Evolutionary conservation across 2,329 filamentous ascomycete species (phyloP), one percentile per base, ranked within the genome.

Genomic region (Oidium heveae): DNA sequence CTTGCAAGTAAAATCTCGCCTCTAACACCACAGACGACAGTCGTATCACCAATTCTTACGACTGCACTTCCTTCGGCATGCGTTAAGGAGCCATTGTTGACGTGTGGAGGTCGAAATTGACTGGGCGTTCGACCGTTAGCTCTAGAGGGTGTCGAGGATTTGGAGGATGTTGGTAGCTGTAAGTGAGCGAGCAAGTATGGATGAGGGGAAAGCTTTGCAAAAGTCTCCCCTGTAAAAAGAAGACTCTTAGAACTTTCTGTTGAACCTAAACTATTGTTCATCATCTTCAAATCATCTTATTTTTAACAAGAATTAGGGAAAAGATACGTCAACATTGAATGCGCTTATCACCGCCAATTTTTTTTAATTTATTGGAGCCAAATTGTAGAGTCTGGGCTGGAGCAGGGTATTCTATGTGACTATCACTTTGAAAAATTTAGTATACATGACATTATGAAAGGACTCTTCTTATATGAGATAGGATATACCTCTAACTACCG

Each of bases 121-220:
- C 75, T 70, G 7, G 84, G 77, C 1, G 73, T 68, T 60, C 91
- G 85, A 58, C 85, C 85, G 67, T 93, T 95, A 64, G 87, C 85
- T 63, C 91, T 84, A 47, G 77, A 71, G 1, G 83, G 74, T 20
- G 18, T 20, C 16, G 16, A n/a, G 53, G 74, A 69, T 55, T 71
- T 68, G 59, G 71, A 70, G 28, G 70, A 57, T 53, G 70, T 61
- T 33, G 70, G 62, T 36, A 81, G 75, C 58, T 82, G 76, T 62
- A 96, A 83, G 68, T 93, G 91, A 54, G 87, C 85, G 65, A 93
- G 82, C 58, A 96, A 80, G 70, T 86, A 95, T 9, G 86, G 83
- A 61, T 86, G 82, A 5, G 91, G 88, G 37, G 86, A 86, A 64
- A 95, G 80, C 64, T 88, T 88, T 56, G 87, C 86, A 68, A 94